Conservation (phyloP, 768 basidiomycete genomes). For the Lactifluus hygrophoroides region DNA sequence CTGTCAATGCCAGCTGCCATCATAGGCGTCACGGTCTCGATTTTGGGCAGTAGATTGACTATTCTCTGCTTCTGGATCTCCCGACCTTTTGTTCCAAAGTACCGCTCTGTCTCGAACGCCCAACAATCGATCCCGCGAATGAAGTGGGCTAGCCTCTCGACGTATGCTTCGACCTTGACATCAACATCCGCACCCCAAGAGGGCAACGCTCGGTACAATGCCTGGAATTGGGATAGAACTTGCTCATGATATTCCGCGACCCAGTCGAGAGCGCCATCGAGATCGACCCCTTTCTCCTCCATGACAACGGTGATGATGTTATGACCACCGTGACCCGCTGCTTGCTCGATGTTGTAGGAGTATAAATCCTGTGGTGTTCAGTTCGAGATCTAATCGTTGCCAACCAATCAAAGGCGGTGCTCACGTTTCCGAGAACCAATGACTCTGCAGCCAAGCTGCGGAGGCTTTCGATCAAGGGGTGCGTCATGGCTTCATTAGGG, state of each 20-base stretch:
- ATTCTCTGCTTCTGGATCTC: constrained; percentile 20
- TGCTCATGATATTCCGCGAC: constrained; percentile 28
- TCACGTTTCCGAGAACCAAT: constrained; percentile 33
- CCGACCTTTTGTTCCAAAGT: constrained; percentile 27
- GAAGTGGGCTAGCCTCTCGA: constrained; percentile 35
- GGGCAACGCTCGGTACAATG: constrained; percentile 26
- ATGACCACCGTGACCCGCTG: constrained; percentile 33
- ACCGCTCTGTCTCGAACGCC: constrained; percentile 32
- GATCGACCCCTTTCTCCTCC: constrained; percentile 27
- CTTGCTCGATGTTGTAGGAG: constrained; percentile 35
- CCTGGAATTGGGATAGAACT: constrained; percentile 28
- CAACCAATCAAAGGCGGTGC: not conserved
- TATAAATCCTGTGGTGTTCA: constrained; percentile 30
- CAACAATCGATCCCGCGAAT: constrained; percentile 29
- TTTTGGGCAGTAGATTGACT: constrained; percentile 2
- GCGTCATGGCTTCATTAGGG: constrained; percentile 33
- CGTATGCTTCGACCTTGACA: constrained; percentile 28
- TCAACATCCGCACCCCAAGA: constrained; percentile 27
- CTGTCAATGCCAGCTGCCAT: not conserved
- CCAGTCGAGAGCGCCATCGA: constrained; percentile 34
- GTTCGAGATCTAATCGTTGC: not conserved
- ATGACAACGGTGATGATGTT: constrained; percentile 38
- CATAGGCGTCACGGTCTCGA: not conserved
- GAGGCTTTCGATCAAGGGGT: constrained; percentile 32
- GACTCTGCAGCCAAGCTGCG: constrained; percentile 29